phyloP scores from a whole-genome alignment of 2,329 filamentous ascomycete species.

The Neofusicoccum parvum region DNA sequence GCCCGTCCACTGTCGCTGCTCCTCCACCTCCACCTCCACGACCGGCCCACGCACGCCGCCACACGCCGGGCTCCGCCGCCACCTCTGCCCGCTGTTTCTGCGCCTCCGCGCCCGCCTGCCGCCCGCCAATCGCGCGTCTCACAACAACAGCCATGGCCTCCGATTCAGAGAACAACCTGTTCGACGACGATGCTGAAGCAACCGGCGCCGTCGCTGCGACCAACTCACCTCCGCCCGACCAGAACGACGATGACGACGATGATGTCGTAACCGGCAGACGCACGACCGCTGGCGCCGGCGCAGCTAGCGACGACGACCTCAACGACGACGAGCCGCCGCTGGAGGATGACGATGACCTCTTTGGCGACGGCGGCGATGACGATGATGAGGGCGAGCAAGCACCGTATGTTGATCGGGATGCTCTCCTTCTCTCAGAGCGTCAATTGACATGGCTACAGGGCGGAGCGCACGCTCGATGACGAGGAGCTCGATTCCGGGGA shows the following conservation, averaged over 20 bases:
- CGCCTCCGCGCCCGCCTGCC: background rate
- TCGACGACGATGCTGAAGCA: constrained; percentile 36
- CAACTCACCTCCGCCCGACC: constrained; percentile 20
- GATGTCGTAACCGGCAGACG: constrained; percentile 18
- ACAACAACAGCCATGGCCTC: constrained; percentile 39
- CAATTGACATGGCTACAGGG: constrained; percentile 27
- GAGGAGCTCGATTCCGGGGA: constrained; percentile 65
- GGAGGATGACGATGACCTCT: constrained; percentile 34
- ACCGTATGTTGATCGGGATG: constrained; percentile 23
- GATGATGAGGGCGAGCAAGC: constrained; percentile 37
- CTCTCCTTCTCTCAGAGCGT: background rate
- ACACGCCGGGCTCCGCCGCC: background rate
- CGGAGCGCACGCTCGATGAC: constrained; percentile 58
- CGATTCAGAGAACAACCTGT: constrained; percentile 31
- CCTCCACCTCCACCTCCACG: background rate
- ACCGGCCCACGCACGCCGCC: background rate
- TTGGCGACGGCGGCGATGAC: constrained; percentile 47
- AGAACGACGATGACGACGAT: constrained; percentile 19
- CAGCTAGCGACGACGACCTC: constrained; percentile 26
- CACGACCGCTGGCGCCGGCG: background rate
- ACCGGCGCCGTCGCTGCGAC: constrained; percentile 35
- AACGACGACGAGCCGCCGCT: constrained; percentile 32
- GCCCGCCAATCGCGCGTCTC: background rate
- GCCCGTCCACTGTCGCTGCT: background rate
- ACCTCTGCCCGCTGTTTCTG: background rate